Percentiles rank a stretch among this genome's conserved stretches.
These are phyloP conservation scores for Beta corolliflora DNA, from an alignment of 179 eudicot species.

Conservation along the genomic window DNA sequence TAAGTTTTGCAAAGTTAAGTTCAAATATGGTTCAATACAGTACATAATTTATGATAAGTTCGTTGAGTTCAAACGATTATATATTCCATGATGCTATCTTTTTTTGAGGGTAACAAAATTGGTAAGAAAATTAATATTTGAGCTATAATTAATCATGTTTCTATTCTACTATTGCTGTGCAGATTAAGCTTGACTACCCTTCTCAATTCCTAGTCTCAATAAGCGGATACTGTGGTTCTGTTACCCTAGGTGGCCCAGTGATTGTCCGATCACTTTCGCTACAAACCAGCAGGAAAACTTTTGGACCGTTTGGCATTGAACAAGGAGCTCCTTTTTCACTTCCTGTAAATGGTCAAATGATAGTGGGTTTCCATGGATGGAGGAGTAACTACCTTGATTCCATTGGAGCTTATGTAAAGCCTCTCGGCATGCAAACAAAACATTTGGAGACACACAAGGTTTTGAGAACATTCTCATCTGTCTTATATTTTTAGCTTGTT, in stretches of 20 bases:
- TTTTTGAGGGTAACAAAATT: too few species aligned
- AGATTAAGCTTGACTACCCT: constrained; percentile 44
- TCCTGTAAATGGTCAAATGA: constrained; percentile 28
- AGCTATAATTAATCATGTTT: not conserved
- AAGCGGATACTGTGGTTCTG: constrained; percentile 33
- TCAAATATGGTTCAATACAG: too few species aligned
- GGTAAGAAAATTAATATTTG: too few species aligned
- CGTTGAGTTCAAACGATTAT: too few species aligned
- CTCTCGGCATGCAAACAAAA: constrained; percentile 9
- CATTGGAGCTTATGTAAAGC: constrained; percentile 41
- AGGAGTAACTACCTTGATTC: constrained; percentile 39
- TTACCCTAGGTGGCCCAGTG: constrained; percentile 24
- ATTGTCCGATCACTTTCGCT: constrained; percentile 39
- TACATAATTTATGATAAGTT: too few species aligned
- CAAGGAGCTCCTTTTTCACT: constrained; percentile 36
- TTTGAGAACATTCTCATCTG: not conserved
- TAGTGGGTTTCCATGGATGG: constrained; percentile 44
- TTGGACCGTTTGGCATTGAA: constrained; percentile 45
- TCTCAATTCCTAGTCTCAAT: constrained; percentile 39
- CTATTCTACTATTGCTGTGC: constrained; percentile 11
- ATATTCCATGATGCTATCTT: too few species aligned
- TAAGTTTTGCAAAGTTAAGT: too few species aligned
- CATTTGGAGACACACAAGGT: constrained; percentile 27
- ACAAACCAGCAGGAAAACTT: constrained; percentile 36
- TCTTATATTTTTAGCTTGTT: not conserved